phyloP scores from a whole-genome alignment of 306 rosid species.

The Astragalus glycyphyllos region DNA sequence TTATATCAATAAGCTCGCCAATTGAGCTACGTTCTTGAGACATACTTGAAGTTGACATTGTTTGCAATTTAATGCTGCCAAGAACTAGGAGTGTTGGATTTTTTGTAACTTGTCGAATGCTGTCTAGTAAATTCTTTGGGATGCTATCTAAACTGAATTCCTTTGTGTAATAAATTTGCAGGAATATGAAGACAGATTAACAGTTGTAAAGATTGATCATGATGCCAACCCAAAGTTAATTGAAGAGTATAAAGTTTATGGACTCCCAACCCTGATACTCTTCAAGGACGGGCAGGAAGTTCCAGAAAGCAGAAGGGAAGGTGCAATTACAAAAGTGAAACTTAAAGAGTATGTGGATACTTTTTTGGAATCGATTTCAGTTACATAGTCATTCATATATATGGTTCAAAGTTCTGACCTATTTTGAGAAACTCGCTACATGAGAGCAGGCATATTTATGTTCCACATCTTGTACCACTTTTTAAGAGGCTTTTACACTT shows the following conservation, averaged over 20 bases:
- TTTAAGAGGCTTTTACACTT: slow-evolving; percentile 31
- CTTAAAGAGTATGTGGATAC: slow-evolving; percentile 72
- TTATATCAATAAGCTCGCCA: no score
- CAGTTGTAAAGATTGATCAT: slow-evolving; percentile 81
- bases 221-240: slow-evolving; percentile 79
- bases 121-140: background rate
- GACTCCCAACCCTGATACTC: slow-evolving; percentile 77
- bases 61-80: slow-evolving; percentile 21
- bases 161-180: slow-evolving; percentile 39
- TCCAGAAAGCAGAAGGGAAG: slow-evolving; percentile 86
- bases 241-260: slow-evolving; percentile 78
- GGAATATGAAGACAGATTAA: slow-evolving; percentile 82
- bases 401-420: slow-evolving; percentile 27
- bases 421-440: slow-evolving; percentile 15
- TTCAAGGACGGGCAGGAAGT: slow-evolving; percentile 80
- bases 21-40: background rate
- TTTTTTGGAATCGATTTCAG: slow-evolving; percentile 65
- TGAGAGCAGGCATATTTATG: slow-evolving; percentile 27
- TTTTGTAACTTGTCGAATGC: slow-evolving; percentile 1
- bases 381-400: slow-evolving; percentile 46
- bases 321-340: slow-evolving; percentile 81
- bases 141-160: slow-evolving; percentile 1
- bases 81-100: slow-evolving; percentile 6
- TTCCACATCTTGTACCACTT: slow-evolving; percentile 36
- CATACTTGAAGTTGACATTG: background rate